Percentiles rank a stretch among this genome's conserved stretches.
These are phyloP conservation scores for Crassisporium funariophilum DNA, from an alignment of 768 basidiomycete species.

Conservation along the genomic window DNA sequence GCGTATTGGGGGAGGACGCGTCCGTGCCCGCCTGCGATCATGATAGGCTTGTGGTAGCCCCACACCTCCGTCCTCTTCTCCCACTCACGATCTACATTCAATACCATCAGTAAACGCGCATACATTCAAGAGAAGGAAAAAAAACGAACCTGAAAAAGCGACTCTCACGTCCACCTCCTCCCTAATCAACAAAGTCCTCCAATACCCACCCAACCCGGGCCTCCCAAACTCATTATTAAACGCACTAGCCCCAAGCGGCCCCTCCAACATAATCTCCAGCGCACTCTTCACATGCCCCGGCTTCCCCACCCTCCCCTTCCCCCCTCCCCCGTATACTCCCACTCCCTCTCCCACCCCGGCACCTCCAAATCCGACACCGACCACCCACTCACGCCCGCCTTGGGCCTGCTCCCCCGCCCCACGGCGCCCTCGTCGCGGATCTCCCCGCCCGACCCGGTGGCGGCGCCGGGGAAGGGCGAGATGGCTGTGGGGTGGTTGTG, in stretches of 20 bases:
- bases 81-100: no score
- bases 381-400: constrained; percentile 92
- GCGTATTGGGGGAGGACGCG: constrained; percentile 88
- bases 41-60: constrained; percentile 99
- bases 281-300: constrained; percentile 92
- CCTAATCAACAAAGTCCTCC: constrained; percentile 92
- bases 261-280: constrained; percentile 96
- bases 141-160: no score
- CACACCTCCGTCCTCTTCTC: constrained; percentile 66
- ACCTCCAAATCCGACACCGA: constrained; percentile 93
- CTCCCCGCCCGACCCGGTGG: constrained; percentile 97
- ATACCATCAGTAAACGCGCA: no score
- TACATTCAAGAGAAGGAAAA: no score
- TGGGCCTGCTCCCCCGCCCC: constrained; percentile 93
- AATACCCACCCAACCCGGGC: constrained; percentile 90
- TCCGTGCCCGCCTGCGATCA: constrained; percentile 97
- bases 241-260: constrained; percentile 89
- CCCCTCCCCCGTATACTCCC: no score
- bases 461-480: constrained; percentile 97
- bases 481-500: constrained; percentile 99
- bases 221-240: constrained; percentile 99
- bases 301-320: no score
- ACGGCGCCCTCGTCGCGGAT: constrained; percentile 98
- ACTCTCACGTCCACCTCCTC: no score
- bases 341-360: no score